Base-by-base conservation (phyloP, 129 eudicot species). In the Logfia minima region DNA sequence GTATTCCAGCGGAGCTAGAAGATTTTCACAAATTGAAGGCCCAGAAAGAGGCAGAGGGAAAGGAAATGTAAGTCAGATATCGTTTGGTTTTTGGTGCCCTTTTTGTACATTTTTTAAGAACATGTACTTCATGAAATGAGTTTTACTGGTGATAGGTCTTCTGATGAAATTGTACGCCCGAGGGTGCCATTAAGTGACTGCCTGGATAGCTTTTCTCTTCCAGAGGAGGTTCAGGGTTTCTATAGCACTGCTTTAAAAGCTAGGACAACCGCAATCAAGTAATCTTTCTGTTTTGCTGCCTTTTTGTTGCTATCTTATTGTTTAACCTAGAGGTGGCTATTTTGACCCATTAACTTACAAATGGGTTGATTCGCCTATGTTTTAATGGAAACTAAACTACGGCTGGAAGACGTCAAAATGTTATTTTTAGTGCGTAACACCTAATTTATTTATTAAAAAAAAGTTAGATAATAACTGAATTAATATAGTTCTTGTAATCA, bases 161-260 rank as follows among this genome's bases (percentile, higher is more conserved):
- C 89, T 0, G 87, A 86, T 74, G 96, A 95, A 86, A 88, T 89
- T 59, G 91, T 95, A 39, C 97, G 99, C 43, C 99, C 97, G 58
- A 88, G 99, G 82, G 97, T 95, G 66, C 94, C 89, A 3, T 74
- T 95, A 82, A 82, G 84, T 74, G 97, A 85, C 70, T 95, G 99
- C 74, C 59, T 95, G 77, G 84, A 87, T 52, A 85, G 86, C 85
- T 95, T 86, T 82, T 86, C 94, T 56, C 82, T 83, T 79, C 89
- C 87, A 13, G 99, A 91, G 86, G 99, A 91, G 87, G 90, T 95
- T 87, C 92, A 83, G 75, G 97, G 89, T 23, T 95, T 91, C 79
- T 92, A 82, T 82, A 95, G 99, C 77, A 85, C 87, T 67, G 99
- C 96, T 7, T 86, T 95, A 75, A 89, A 89, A 8, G 83, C 91